These are phyloP conservation scores for Decorospora gaudefroyi DNA, from an alignment of 2,329 filamentous ascomycete species.

Conservation along the genomic window DNA sequence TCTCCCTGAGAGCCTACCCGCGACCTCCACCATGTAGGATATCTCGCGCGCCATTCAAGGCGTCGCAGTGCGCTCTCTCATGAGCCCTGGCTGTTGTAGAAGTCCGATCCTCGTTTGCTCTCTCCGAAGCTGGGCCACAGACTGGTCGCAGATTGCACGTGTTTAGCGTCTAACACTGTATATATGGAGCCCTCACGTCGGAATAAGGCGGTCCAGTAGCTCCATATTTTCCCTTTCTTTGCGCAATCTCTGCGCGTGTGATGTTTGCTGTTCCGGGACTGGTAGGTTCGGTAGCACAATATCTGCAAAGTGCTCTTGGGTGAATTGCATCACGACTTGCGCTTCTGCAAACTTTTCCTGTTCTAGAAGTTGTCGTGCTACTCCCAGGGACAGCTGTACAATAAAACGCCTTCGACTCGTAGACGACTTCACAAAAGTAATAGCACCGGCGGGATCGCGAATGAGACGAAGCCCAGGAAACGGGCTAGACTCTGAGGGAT, in stretches of 20 bases:
- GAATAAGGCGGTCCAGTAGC: slow-evolving; percentile 33
- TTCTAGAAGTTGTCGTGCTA: slow-evolving; percentile 38
- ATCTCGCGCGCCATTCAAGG: too few species aligned
- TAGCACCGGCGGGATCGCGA: slow-evolving; percentile 26
- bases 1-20: too few species aligned
- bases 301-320: slow-evolving; percentile 39
- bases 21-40: too few species aligned
- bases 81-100: too few species aligned
- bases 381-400: slow-evolving; percentile 39
- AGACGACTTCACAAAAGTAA: slow-evolving; percentile 12
- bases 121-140: too few species aligned
- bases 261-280: slow-evolving; percentile 2
- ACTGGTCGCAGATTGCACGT: too few species aligned
- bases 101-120: too few species aligned
- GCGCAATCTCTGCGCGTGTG: slow-evolving; percentile 5
- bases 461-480: slow-evolving; percentile 33
- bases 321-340: slow-evolving; percentile 37
- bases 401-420: slow-evolving; percentile 27
- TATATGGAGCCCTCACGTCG: slow-evolving; percentile 17
- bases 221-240: slow-evolving; percentile 31
- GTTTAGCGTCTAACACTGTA: too few species aligned
- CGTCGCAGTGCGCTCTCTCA: too few species aligned
- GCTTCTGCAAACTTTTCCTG: slow-evolving; percentile 37
- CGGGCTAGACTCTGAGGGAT: slow-evolving; percentile 30
- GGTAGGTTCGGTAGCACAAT: slow-evolving; percentile 29